Conservation (phyloP, 1,284 basidiomycete species). For the Phylloporus gajari region DNA sequence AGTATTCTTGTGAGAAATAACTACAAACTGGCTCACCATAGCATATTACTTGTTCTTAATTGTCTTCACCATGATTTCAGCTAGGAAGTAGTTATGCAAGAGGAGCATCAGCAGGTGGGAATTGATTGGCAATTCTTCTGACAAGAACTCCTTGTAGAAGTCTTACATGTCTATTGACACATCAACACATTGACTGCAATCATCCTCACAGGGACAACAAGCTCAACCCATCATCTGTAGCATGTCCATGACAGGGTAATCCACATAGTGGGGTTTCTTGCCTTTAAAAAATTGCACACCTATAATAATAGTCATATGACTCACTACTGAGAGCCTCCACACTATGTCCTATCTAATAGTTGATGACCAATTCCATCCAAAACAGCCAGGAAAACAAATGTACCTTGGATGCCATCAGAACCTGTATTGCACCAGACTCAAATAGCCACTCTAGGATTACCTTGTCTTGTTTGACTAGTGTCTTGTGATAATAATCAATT, state of each 20-base stretch:
- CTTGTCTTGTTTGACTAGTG: constrained; percentile 90
- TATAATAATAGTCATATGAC: constrained; percentile 99
- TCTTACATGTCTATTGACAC: too few species aligned
- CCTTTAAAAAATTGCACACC: constrained; percentile 97
- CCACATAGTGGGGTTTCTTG: constrained; percentile 95
- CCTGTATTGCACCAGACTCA: constrained; percentile 93
- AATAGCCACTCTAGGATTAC: constrained; percentile 94
- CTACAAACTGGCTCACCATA: constrained; percentile 52
- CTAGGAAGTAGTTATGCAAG: too few species aligned
- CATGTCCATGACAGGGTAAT: constrained; percentile 97
- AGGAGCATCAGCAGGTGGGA: too few species aligned
- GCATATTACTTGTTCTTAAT: constrained; percentile 99
- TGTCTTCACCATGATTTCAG: constrained; percentile 98
- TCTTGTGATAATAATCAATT: constrained; percentile 96
- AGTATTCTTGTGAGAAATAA: neutral
- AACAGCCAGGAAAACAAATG: constrained; percentile 18
- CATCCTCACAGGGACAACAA: too few species aligned
- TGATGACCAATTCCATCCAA: neutral
- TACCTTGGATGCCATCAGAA: constrained; percentile 93
- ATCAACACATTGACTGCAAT: too few species aligned
- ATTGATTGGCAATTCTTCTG: too few species aligned
- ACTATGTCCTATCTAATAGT: constrained; percentile 79
- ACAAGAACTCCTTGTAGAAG: too few species aligned
- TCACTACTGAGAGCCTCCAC: constrained; percentile 92
- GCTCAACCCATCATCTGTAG: constrained; percentile 99